Evolutionary conservation across 257 asterid genomes (phyloP).

Genomic region (Salvia miltiorrhiza): DNA sequence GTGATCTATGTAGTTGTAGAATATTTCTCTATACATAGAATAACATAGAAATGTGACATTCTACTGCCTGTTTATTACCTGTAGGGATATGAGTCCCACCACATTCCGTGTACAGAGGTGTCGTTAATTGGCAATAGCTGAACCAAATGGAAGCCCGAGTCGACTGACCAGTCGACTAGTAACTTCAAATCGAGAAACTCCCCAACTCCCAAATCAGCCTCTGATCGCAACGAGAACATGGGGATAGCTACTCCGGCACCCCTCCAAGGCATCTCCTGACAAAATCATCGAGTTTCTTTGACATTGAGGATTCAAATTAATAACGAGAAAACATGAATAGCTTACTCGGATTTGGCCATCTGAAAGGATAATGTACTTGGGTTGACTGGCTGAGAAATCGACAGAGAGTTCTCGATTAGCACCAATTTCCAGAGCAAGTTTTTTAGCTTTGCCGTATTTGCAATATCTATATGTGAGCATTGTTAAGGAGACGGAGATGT

Average conservation of each 20-base stretch:
- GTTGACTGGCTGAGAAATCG: conserved; percentile 58
- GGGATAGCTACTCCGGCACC: conserved; percentile 97
- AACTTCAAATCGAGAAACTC: conserved; percentile 97
- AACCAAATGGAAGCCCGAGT: conserved; percentile 90
- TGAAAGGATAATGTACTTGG: conserved; percentile 62
- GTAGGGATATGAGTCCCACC: conserved; percentile 99
- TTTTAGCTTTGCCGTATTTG: conserved; percentile 48
- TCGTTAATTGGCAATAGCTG: conserved; percentile 95
- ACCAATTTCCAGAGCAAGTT: conserved; percentile 63
- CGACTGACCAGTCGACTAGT: conserved; percentile 88
- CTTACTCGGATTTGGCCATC: conserved; percentile 98
- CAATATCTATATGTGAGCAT: conserved; percentile 75
- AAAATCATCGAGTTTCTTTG: background rate
- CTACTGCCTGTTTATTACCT: conserved; percentile 44
- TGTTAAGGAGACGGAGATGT: conserved; percentile 49
- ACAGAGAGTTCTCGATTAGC: conserved; percentile 62
- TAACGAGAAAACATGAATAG: background rate
- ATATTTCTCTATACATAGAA: background rate
- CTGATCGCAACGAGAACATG: conserved; percentile 91
- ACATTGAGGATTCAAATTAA: conserved; percentile 1
- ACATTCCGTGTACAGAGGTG: conserved; percentile 93
- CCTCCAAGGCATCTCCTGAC: conserved; percentile 93
- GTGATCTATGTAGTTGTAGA: background rate
- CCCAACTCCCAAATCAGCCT: conserved; percentile 90
- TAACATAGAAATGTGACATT: background rate